Percentiles rank a stretch among this genome's conserved stretches.
These are phyloP conservation scores for Alternaria gansuensis DNA, from an alignment of 2,329 filamentous ascomycete species.

Conservation along the genomic window DNA sequence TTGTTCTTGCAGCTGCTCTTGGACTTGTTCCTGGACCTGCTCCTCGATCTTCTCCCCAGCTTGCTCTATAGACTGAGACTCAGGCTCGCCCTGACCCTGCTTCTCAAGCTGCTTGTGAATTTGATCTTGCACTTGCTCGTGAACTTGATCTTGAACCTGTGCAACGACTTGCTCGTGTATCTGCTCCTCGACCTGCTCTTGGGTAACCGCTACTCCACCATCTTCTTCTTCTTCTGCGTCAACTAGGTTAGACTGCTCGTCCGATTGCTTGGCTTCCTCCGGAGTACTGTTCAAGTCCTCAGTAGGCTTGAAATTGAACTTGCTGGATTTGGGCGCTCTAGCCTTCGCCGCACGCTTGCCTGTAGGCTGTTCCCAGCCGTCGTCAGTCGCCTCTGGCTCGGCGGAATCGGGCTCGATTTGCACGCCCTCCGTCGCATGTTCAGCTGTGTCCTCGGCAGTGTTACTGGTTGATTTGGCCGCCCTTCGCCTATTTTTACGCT, in stretches of 20 bases:
- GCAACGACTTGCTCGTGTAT: constrained; percentile 11
- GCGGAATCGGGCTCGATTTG: constrained; percentile 2
- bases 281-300: constrained; percentile 17
- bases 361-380: constrained; percentile 25
- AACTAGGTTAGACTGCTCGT: not conserved
- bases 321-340: constrained; percentile 18
- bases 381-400: constrained; percentile 12
- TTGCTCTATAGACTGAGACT: constrained; percentile 10
- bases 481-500: constrained; percentile 20
- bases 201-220: constrained; percentile 17
- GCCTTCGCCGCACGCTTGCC: constrained; percentile 24
- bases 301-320: constrained; percentile 21
- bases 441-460: not conserved
- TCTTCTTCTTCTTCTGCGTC: constrained; percentile 14
- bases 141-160: constrained; percentile 23
- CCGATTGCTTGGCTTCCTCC: constrained; percentile 8
- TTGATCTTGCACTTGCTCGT: constrained; percentile 25
- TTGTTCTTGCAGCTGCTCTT: constrained; percentile 17
- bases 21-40: constrained; percentile 20
- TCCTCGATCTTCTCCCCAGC: constrained; percentile 20
- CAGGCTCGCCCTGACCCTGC: constrained; percentile 5
- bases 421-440: constrained; percentile 12
- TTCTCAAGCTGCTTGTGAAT: constrained; percentile 21
- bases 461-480: constrained; percentile 6
- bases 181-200: constrained; percentile 21